These are phyloP conservation scores for Neckera pumila DNA, from an alignment of 225 moss, liverwort and hornwort genomes.

Conservation along the genomic window DNA sequence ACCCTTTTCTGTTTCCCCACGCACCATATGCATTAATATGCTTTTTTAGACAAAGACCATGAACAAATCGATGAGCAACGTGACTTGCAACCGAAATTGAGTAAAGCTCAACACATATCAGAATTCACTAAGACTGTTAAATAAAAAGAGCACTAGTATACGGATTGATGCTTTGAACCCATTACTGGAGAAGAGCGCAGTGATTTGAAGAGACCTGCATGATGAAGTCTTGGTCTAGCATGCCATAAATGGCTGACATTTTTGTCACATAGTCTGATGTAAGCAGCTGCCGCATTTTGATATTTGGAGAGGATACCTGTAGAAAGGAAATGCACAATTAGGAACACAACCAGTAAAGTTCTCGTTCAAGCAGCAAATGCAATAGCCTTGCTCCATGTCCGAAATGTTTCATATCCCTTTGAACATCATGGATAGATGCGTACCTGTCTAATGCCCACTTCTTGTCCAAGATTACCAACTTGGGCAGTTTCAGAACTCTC, in stretches of 20 bases:
- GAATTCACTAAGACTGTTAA: not conserved
- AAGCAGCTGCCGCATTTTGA: conserved; percentile 16
- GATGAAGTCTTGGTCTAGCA: conserved; percentile 63
- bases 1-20: conserved; percentile 41
- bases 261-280: conserved; percentile 54
- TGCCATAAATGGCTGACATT: conserved; percentile 54
- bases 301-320: conserved; percentile 1
- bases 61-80: not conserved
- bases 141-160: not conserved
- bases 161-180: not conserved
- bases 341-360: not conserved
- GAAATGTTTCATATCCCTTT: not conserved
- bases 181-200: no score
- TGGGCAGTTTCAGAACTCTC: conserved; percentile 4
- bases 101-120: not conserved
- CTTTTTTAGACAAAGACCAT: not conserved
- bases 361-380: not conserved
- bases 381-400: not conserved
- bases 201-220: conserved; percentile 55
- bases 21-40: not conserved
- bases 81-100: not conserved
- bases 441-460: conserved; percentile 1
- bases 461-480: not conserved
- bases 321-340: not conserved
- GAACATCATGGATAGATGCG: not conserved